phyloP scores from a whole-genome alignment of 2,329 filamentous ascomycete species.

The Apiospora phragmitis region DNA sequence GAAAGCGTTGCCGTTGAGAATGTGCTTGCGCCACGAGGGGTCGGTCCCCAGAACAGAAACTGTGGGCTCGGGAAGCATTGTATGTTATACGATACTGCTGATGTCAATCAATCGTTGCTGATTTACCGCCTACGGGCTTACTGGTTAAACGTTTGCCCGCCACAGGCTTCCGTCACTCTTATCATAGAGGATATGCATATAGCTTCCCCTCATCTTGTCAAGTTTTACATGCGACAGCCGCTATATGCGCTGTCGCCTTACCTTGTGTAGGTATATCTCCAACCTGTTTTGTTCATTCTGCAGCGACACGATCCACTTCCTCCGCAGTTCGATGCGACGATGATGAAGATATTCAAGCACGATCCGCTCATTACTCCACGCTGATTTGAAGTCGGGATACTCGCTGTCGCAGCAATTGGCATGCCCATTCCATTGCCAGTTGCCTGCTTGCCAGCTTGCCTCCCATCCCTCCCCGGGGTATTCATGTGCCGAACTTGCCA shows the following conservation, averaged over 20 bases:
- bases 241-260: background rate
- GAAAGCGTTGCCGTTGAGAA: constrained; percentile 49
- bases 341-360: background rate
- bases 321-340: background rate
- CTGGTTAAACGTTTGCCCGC: background rate
- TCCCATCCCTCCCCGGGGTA: background rate
- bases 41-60: constrained; percentile 36
- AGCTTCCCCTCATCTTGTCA: background rate
- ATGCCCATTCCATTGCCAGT: background rate
- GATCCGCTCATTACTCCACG: background rate
- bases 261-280: too few species aligned
- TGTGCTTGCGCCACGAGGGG: constrained; percentile 35
- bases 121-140: background rate
- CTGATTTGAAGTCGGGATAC: background rate
- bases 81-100: background rate
- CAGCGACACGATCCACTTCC: background rate
- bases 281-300: background rate
- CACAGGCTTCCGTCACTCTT: background rate
- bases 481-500: background rate
- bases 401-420: background rate
- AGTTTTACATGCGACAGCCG: background rate
- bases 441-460: background rate
- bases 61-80: constrained; percentile 30
- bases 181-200: background rate
- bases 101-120: background rate